These are phyloP conservation scores for Penicillium sp. DNA, from an alignment of 2,329 filamentous ascomycete species.

Conservation along the genomic window DNA sequence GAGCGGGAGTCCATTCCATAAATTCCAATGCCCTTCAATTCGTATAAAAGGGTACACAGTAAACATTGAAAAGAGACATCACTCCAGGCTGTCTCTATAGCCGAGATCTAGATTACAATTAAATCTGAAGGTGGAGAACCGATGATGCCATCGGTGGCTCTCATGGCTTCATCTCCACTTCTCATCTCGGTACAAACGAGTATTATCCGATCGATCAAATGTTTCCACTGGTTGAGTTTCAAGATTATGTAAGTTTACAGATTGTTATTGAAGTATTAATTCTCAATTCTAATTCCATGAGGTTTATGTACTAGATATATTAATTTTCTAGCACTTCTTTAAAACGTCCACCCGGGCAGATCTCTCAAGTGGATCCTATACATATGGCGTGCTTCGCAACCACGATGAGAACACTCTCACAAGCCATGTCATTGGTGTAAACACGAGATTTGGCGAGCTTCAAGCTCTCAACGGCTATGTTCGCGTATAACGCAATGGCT, in stretches of 20 bases:
- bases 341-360: too few species aligned
- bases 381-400: conserved; percentile 20
- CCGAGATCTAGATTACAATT: too few species aligned
- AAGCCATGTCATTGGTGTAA: not conserved
- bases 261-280: not conserved
- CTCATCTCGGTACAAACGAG: not conserved
- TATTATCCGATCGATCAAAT: not conserved
- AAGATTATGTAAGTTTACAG: not conserved
- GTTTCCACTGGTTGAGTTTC: not conserved
- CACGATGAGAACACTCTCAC: conserved; percentile 15
- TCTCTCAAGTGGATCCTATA: not conserved
- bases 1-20: too few species aligned
- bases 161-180: not conserved
- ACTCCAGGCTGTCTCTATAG: too few species aligned
- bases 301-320: not conserved
- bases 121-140: not conserved
- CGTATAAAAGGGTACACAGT: too few species aligned
- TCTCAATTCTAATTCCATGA: not conserved
- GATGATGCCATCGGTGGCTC: conserved; percentile 6
- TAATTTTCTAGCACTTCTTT: not conserved
- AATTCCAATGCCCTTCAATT: too few species aligned
- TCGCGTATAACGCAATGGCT: conserved; percentile 1
- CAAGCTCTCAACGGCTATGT: not conserved
- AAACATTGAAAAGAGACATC: too few species aligned
- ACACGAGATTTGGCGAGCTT: not conserved